Evolutionary conservation across 179 eudicot species (phyloP).

Genomic region (Camellia oleifera): DNA sequence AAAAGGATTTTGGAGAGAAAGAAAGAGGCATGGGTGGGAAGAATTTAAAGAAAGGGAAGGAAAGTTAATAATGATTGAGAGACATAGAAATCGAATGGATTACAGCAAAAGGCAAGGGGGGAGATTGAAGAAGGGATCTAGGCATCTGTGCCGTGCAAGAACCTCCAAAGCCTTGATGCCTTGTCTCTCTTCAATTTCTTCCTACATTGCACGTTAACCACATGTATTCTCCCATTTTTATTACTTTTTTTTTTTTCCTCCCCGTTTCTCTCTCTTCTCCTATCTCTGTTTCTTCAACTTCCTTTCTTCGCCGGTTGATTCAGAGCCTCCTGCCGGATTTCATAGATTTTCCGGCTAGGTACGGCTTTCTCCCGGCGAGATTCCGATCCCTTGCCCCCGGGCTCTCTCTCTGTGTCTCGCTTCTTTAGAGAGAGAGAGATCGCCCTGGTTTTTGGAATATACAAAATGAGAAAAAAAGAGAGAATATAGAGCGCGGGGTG

Average conservation of each 20-base stretch:
- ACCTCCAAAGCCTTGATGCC: constrained; percentile 39
- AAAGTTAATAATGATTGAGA: background rate
- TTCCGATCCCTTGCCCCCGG: constrained; percentile 14
- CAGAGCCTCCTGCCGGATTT: constrained; percentile 11
- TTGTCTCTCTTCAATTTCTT: constrained; percentile 22
- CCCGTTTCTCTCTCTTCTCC: background rate
- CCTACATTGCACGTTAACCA: constrained; percentile 64
- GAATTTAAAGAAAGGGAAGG: constrained; percentile 11
- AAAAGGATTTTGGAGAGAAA: background rate
- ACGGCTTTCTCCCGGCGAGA: constrained; percentile 18
- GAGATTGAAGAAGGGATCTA: constrained; percentile 39
- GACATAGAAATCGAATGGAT: constrained; percentile 42
- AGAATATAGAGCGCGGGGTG: background rate
- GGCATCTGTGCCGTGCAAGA: constrained; percentile 70
- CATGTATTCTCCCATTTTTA: constrained; percentile 21
- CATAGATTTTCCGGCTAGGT: constrained; percentile 25
- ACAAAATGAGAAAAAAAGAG: background rate
- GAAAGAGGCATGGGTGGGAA: constrained; percentile 1
- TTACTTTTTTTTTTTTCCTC: background rate
- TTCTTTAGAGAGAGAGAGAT: constrained; percentile 10
- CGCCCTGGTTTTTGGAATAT: background rate
- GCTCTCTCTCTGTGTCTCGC: background rate
- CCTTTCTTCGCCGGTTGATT: constrained; percentile 3
- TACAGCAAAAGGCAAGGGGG: constrained; percentile 65
- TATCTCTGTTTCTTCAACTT: background rate